A percentile compares a stretch with the other conserved stretches of the same genome.
These are phyloP conservation scores for Candida nanaspora DNA, from an alignment of 805 yeast genomes.

Conservation along the genomic window DNA sequence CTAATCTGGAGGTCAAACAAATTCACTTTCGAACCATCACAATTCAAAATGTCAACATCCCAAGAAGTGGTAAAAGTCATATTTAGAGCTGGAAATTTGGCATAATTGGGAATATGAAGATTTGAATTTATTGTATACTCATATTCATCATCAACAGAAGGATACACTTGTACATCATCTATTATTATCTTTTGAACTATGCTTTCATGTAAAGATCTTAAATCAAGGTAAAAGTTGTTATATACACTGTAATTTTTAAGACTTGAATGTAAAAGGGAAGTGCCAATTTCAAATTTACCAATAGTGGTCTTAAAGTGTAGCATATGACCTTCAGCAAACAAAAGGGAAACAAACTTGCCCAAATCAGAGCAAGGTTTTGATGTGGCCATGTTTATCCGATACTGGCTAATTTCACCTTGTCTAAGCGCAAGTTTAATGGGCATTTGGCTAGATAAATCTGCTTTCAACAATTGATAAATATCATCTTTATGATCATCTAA, in stretches of 20 bases:
- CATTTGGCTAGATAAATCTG: background rate
- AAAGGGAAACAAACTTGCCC: background rate
- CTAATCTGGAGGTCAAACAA: slow-evolving; percentile 1
- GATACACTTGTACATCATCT: background rate
- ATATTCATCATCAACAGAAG: background rate
- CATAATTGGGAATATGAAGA: background rate
- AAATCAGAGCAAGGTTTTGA: too few relatives aligned
- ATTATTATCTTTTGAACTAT: background rate
- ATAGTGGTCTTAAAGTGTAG: background rate
- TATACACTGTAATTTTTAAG: too few relatives aligned
- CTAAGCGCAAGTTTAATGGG: too few relatives aligned
- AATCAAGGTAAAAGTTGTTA: background rate
- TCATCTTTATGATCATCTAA: background rate
- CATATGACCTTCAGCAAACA: background rate
- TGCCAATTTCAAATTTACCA: background rate
- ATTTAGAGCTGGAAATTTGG: background rate
- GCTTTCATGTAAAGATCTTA: background rate
- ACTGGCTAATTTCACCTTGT: too few relatives aligned
- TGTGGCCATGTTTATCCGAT: too few relatives aligned
- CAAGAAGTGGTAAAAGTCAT: slow-evolving; percentile 1
- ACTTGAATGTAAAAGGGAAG: background rate
- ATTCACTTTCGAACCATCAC: background rate
- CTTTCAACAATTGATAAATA: background rate
- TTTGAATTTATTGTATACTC: background rate
- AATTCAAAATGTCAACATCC: slow-evolving; percentile 6